Conservation (phyloP, 192 early-diverging fungal genomes). For the Anaeromyces robustus region DNA sequence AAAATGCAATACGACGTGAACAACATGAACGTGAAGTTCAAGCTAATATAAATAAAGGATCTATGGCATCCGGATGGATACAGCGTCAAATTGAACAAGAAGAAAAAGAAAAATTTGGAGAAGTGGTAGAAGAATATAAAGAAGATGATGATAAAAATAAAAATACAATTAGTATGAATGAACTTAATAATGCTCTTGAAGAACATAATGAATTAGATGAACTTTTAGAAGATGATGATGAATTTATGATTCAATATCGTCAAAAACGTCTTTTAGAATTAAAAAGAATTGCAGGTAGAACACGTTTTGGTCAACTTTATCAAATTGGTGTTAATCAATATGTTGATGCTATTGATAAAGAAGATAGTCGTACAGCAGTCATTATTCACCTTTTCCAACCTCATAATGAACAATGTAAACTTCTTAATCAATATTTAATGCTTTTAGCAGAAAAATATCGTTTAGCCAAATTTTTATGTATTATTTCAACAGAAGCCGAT, state of each 20-base stretch:
- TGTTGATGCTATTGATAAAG: conserved; percentile 23
- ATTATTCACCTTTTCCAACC: conserved; percentile 32
- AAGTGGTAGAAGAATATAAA: not conserved
- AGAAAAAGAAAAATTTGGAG: conserved; percentile 10
- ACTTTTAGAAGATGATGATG: conserved; percentile 17
- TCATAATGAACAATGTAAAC: conserved; percentile 5
- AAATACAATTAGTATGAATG: conserved; percentile 1
- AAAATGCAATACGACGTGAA: conserved; percentile 21
- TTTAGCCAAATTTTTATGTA: not conserved
- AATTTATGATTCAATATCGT: conserved; percentile 13
- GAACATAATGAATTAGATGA: conserved; percentile 13
- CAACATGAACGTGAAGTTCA: conserved; percentile 1
- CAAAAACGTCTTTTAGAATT: not conserved
- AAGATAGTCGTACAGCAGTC: conserved; percentile 13
- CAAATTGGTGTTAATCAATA: conserved; percentile 22
- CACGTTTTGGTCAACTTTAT: conserved; percentile 11
- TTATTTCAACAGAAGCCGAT: conserved; percentile 21
- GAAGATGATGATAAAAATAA: not conserved
- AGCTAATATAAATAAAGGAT: conserved; percentile 11
- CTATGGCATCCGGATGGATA: conserved; percentile 26
- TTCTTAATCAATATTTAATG: not conserved
- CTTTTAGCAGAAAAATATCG: not conserved
- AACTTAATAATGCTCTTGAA: conserved; percentile 2
- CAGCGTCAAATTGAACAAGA: conserved; percentile 24
- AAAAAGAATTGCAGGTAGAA: not conserved